Conservation (phyloP, 306 rosid species). For the Corylus avellana region DNA sequence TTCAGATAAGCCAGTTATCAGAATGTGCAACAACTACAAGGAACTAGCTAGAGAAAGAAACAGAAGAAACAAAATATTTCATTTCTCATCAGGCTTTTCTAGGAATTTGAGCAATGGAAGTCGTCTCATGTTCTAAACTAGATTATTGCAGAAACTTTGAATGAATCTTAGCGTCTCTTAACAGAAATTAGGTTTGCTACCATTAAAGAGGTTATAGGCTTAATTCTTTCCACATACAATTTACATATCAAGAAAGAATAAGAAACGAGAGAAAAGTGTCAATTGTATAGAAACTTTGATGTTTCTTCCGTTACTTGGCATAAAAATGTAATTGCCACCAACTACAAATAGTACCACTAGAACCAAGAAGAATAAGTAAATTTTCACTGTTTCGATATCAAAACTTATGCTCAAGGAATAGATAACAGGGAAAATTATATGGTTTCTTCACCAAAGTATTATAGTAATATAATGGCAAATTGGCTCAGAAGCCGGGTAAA, state of each 20-base stretch:
- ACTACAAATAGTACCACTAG: slow-evolving; percentile 9
- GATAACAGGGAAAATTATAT: neutral
- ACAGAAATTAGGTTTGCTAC: neutral
- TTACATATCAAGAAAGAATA: neutral
- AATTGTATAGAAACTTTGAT: neutral
- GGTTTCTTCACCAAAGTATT: slow-evolving; percentile 3
- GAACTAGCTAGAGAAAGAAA: neutral
- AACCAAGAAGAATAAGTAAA: slow-evolving; percentile 3
- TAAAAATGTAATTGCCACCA: neutral
- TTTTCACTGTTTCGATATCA: slow-evolving; percentile 15
- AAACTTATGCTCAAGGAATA: neutral
- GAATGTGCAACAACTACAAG: neutral
- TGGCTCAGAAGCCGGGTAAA: slow-evolving; percentile 7
- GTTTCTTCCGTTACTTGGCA: neutral
- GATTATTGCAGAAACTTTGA: neutral
- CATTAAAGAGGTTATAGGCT: neutral
- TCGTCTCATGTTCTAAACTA: neutral
- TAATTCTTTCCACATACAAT: neutral
- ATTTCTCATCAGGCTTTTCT: slow-evolving; percentile 7
- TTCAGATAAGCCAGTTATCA: neutral
- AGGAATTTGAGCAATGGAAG: slow-evolving; percentile 11
- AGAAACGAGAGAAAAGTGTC: neutral
- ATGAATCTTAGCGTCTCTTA: neutral
- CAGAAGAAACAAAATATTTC: neutral
- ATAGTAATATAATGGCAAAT: neutral